Evolutionary conservation across 768 basidiomycete species (phyloP), one percentile per base, ranked within the genome.

Genomic region (Daedaleopsis sinensis): DNA sequence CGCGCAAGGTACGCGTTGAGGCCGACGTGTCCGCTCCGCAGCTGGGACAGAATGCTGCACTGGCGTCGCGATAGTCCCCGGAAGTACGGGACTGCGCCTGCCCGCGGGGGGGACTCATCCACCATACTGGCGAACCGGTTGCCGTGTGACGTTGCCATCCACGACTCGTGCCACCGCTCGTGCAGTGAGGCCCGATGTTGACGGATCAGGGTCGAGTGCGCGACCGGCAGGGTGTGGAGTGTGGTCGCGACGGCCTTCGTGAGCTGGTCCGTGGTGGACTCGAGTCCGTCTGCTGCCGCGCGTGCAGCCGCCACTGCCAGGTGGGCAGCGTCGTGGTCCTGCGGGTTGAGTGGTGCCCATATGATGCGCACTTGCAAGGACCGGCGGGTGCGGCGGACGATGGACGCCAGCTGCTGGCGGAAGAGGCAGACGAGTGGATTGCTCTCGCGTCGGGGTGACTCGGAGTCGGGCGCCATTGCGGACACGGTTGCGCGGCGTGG

Each of bases 1-100:
- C 59, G 52, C 24, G 59, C 49, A 1, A 70, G 70, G 66, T 75
- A 69, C 5, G 66, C 52, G 39, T 74, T 72, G 4, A 77, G 70
- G 0, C 70, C 69, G 8, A 59, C 56, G 59, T 78, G 77, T 1
- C 71, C 70, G 1, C 71, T 73, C 8, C 71, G 52, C 1, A 78
- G 71, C 43, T 76, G 75, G 38, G 71, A 60, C 11, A 76, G 61
- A 2, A 71, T 15, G 57, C 59, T 65, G 32, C 59, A 52, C 9
- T 58, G 59, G 3, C n/a, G 13, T 16, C 60, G 46, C 13, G 56
- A 32, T 5, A 65, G 52, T 1, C 21, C 24, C 2, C 23, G 23
- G 21, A 58, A 57, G 13, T 51, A 27, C 24, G 37, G 36, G 49
- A 8, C 42, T 9, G 39, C 59, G 1, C 47, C 12, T 11, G 10